These are phyloP conservation scores for Penicillium waksmanii DNA, from an alignment of 495 filamentous ascomycete genomes.

Conservation along the genomic window DNA sequence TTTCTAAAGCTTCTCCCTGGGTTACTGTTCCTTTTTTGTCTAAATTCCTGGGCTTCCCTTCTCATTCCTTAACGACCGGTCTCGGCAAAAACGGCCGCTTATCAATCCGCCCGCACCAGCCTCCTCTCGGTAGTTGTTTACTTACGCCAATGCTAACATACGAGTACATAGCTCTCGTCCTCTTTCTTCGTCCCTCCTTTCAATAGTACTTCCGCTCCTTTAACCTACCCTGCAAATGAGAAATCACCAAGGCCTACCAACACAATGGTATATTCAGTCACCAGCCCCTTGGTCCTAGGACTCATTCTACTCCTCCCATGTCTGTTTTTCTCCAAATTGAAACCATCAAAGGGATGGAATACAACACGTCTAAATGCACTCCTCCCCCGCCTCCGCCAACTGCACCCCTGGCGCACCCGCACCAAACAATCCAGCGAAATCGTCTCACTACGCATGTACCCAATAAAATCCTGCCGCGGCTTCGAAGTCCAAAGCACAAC, in stretches of 20 bases:
- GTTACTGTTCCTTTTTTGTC: neutral
- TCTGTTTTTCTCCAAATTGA: slow-evolving; percentile 12
- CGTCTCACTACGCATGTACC: slow-evolving; percentile 72
- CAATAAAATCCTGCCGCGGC: slow-evolving; percentile 85
- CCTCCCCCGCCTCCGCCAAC: slow-evolving; percentile 11
- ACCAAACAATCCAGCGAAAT: slow-evolving; percentile 37
- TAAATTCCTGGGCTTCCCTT: neutral
- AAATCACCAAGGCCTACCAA: neutral
- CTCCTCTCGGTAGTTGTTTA: neutral
- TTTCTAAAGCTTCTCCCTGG: neutral
- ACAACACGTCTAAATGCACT: slow-evolving; percentile 8
- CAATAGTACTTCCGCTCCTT: neutral
- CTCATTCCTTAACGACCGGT: slow-evolving; percentile 11
- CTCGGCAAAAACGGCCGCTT: slow-evolving; percentile 18
- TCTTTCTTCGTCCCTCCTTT: no score
- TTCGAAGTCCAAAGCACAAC: slow-evolving; percentile 69
- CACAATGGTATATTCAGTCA: slow-evolving; percentile 15
- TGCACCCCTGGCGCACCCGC: slow-evolving; percentile 16
- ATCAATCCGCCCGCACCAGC: slow-evolving; percentile 11
- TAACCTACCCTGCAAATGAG: neutral
- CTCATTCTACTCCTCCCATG: slow-evolving; percentile 24
- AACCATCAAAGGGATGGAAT: slow-evolving; percentile 19
- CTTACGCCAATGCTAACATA: neutral
- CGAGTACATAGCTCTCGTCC: no score
- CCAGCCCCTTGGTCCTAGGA: slow-evolving; percentile 16